Evolutionary conservation across 2,329 filamentous ascomycete species (phyloP), one percentile per base, ranked within the genome.

Genomic region (Diaporthe humulicola): DNA sequence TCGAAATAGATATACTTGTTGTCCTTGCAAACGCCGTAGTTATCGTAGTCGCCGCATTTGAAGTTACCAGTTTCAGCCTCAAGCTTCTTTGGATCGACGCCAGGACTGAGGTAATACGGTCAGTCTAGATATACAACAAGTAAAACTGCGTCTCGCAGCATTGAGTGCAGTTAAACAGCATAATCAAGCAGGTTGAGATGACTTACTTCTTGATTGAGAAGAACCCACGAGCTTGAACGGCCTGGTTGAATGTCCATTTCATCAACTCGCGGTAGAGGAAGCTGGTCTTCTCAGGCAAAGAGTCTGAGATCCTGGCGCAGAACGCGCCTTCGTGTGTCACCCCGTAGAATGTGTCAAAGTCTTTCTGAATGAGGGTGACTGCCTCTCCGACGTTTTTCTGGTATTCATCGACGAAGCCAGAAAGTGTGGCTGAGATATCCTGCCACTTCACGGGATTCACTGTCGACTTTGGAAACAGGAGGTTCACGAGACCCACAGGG

Each of bases 131-230:
- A 28, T 19, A 14, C 0, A 12, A 17, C 22, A 3, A 15, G 14
- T 10, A 40, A 9, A 17, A 25, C 2, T 9, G 56, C 2, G 12
- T 33, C 6, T 6, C 4, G 4, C 3, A 17, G 15, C 19, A 14
- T 22, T 28, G 8, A n/a, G 17, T 10, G 17, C 8, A 7, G 17
- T 22, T 28, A 22, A 8, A 22, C 17, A 40, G 25, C 25, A 30
- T 1, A 6, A 14, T 3, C 1, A 22, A n/a, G 25, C 2, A 64
- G 25, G 1, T 6, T 22, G 28, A 4, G 8, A 9, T 17, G 33
- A 67, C 64, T 40, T 67, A 67, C 64, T 67, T 67, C 64, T 67
- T 67, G n/a, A 67, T 52, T 2, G 64, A 52, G 30, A 67, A 67
- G 45, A 67, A 67, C 4, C 42, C 33, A 14, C 64, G 64, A 38